phyloP scores from a whole-genome alignment of 2,329 filamentous ascomycete species.

The Nannizzia gypsea region DNA sequence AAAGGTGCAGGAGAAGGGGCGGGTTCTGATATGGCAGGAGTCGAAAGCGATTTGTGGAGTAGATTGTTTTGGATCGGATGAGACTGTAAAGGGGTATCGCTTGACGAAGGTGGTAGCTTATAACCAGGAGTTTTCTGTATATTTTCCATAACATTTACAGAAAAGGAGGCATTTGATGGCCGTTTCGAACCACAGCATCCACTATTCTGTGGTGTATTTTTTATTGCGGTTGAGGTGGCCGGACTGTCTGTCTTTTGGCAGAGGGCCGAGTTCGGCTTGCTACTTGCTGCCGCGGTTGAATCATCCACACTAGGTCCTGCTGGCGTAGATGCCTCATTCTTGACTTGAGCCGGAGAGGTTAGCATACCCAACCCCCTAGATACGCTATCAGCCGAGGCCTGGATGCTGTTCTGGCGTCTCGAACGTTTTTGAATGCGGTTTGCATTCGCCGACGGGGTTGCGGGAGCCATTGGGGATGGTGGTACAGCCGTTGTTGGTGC shows the following conservation, averaged over 20 bases:
- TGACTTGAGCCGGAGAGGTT: background rate
- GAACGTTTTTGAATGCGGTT: constrained; percentile 28
- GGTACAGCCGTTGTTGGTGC: background rate
- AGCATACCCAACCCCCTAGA: constrained; percentile 22
- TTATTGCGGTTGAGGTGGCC: background rate
- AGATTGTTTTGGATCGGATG: background rate
- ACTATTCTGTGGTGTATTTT: background rate
- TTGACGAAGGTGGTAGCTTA: background rate
- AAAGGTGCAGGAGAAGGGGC: background rate
- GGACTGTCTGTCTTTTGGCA: background rate
- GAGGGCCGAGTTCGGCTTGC: background rate
- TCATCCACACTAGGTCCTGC: background rate
- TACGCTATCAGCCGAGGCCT: constrained; percentile 25
- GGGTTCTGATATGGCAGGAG: background rate
- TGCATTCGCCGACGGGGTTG: constrained; percentile 16
- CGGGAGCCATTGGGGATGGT: background rate
- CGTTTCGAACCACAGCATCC: constrained; percentile 2
- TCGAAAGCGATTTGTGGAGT: background rate
- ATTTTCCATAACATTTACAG: background rate
- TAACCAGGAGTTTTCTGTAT: background rate
- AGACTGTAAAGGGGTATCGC: background rate
- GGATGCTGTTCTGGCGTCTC: constrained; percentile 24
- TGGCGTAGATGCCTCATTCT: background rate
- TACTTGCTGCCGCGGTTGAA: background rate
- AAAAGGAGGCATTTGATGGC: background rate